A percentile compares a stretch with the other conserved stretches of the same genome.
These are phyloP conservation scores for Camptophora hylomeconis DNA, from an alignment of 2,329 filamentous ascomycete genomes.

Conservation along the genomic window DNA sequence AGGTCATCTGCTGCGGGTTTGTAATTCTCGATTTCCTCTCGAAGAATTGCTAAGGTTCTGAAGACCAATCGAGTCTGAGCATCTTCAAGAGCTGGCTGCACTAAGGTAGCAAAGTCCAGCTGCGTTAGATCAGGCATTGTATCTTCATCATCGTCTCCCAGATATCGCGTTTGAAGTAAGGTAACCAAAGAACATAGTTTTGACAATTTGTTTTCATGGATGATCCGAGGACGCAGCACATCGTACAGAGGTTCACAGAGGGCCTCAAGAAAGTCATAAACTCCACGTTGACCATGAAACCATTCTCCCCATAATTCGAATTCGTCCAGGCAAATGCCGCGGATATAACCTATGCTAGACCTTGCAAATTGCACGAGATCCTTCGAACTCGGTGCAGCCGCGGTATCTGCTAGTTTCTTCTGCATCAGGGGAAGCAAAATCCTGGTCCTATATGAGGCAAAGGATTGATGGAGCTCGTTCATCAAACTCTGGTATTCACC, in stretches of 20 bases:
- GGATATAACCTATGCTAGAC: constrained; percentile 51
- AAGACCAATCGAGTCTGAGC: constrained; percentile 55
- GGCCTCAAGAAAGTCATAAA: constrained; percentile 55
- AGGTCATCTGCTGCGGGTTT: constrained; percentile 52
- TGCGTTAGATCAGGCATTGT: constrained; percentile 38
- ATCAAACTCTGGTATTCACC: constrained; percentile 54
- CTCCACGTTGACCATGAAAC: constrained; percentile 49
- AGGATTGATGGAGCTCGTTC: constrained; percentile 52
- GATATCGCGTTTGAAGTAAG: constrained; percentile 51
- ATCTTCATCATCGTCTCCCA: constrained; percentile 44
- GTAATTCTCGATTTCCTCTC: constrained; percentile 54
- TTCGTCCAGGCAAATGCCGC: constrained; percentile 53
- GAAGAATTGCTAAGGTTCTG: constrained; percentile 48
- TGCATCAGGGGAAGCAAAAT: constrained; percentile 49
- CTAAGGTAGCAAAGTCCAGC: constrained; percentile 48
- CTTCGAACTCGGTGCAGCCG: constrained; percentile 45
- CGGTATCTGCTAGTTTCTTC: constrained; percentile 44
- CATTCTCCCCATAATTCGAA: constrained; percentile 55
- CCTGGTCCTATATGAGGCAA: constrained; percentile 44
- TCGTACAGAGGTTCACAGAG: constrained; percentile 57
- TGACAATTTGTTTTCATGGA: constrained; percentile 53
- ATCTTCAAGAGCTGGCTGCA: constrained; percentile 54
- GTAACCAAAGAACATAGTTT: constrained; percentile 56
- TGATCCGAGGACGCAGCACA: constrained; percentile 49
- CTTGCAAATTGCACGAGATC: constrained; percentile 54